Evolutionary conservation across 768 basidiomycete species (phyloP).

Genomic region (Trametes cinnabarina): DNA sequence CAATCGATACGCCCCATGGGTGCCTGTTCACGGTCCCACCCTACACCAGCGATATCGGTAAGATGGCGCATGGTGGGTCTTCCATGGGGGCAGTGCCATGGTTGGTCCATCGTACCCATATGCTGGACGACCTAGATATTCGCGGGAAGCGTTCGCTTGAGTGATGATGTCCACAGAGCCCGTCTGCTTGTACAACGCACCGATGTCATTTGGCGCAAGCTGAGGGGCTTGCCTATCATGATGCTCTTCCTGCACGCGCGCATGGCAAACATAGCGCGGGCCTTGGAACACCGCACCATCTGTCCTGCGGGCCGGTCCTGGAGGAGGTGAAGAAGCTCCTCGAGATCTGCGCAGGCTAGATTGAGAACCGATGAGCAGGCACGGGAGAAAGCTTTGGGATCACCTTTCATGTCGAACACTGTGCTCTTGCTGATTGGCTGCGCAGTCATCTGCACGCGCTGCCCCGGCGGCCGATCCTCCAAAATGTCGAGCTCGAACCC

Average conservation of each 20-base stretch:
- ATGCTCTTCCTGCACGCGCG: constrained; percentile 94
- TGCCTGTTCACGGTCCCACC: constrained; percentile 11
- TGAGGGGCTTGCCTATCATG: constrained; percentile 91
- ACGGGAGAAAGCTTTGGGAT: constrained; percentile 10
- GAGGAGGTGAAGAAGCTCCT: constrained; percentile 87
- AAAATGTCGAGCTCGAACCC: constrained; percentile 81
- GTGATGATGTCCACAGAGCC: background rate
- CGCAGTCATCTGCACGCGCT: constrained; percentile 64
- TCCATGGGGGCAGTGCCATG: constrained; percentile 89
- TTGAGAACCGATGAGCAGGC: constrained; percentile 5
- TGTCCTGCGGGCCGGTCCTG: constrained; percentile 72
- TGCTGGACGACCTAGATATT: constrained; percentile 62
- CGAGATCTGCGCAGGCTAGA: constrained; percentile 61
- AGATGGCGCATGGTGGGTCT: constrained; percentile 82
- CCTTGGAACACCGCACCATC: constrained; percentile 91
- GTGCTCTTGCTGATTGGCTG: constrained; percentile 93
- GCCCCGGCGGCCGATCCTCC: constrained; percentile 37
- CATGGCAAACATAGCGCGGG: constrained; percentile 93
- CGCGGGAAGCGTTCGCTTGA: background rate
- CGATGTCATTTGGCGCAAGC: constrained; percentile 68
- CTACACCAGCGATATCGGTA: constrained; percentile 43
- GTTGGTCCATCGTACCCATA: constrained; percentile 83
- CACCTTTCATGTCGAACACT: constrained; percentile 85
- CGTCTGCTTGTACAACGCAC: constrained; percentile 39
- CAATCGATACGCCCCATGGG: constrained; percentile 10